Evolutionary conservation across 371 early-diverging fungal genomes (phyloP).

Genomic region (Haplosporangium sp.): DNA sequence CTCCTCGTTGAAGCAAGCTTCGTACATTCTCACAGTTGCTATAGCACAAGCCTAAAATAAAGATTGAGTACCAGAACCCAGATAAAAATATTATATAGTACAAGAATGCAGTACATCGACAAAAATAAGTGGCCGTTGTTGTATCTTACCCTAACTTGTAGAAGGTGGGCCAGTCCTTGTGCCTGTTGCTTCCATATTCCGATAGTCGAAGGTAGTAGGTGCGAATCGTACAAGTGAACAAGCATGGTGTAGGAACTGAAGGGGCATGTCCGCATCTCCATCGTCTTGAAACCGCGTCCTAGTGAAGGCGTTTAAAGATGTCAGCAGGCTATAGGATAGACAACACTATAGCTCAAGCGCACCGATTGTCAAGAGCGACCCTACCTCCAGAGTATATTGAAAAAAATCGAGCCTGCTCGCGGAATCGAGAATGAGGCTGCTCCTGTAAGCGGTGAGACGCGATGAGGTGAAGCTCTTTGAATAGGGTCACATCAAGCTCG

Average conservation of each 20-base stretch:
- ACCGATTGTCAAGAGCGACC: not conserved
- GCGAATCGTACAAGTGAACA: conserved; percentile 20
- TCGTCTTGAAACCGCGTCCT: conserved; percentile 33
- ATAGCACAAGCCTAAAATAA: conserved; percentile 10
- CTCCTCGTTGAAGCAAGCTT: conserved; percentile 10
- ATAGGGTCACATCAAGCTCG: conserved; percentile 22
- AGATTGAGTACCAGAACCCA: not conserved
- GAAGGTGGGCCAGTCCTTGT: conserved; percentile 29
- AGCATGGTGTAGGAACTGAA: conserved; percentile 11
- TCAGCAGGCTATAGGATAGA: conserved; percentile 15
- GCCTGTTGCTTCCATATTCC: conserved; percentile 27
- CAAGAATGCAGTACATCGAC: not conserved
- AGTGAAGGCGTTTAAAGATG: conserved; percentile 9
- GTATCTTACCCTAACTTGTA: conserved; percentile 29
- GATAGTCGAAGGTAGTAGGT: conserved; percentile 24
- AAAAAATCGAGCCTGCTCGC: conserved; percentile 21
- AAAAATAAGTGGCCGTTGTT: not conserved
- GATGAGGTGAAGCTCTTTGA: conserved; percentile 39
- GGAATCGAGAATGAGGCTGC: conserved; percentile 6
- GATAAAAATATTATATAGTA: not conserved
- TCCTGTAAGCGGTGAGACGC: conserved; percentile 31
- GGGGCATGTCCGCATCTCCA: conserved; percentile 10
- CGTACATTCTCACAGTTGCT: conserved; percentile 23
- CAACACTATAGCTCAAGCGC: conserved; percentile 3
- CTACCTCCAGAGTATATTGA: conserved; percentile 33